phyloP scores from a whole-genome alignment of 495 filamentous ascomycete species.

The Penicillium ochrochloron region DNA sequence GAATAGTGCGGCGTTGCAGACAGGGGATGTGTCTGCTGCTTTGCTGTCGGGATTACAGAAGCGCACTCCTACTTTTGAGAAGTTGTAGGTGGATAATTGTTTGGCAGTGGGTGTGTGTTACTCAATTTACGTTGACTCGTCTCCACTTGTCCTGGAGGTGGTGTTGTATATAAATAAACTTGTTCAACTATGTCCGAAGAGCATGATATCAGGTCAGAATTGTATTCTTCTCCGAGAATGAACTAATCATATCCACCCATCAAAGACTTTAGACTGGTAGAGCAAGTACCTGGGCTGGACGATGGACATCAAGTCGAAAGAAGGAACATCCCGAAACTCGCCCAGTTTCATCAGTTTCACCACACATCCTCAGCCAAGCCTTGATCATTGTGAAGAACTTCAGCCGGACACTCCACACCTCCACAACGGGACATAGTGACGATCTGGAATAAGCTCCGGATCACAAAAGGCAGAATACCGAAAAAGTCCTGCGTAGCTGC shows the following conservation, averaged over 20 bases:
- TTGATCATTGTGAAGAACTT: neutral
- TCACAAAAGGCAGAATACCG: conserved; percentile 5
- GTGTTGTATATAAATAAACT: neutral
- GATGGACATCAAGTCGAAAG: neutral
- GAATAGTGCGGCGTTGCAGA: conserved; percentile 85
- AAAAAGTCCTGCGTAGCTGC: conserved; percentile 7
- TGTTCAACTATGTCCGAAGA: neutral
- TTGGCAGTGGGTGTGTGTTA: neutral
- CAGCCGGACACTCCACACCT: neutral
- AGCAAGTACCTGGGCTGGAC: neutral
- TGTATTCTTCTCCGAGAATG: neutral
- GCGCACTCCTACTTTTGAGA: conserved; percentile 82
- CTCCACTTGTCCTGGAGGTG: neutral
- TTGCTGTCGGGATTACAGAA: conserved; percentile 77
- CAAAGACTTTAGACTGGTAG: neutral
- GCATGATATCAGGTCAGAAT: neutral
- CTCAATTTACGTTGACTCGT: neutral
- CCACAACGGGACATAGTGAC: neutral
- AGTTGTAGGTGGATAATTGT: conserved; percentile 59
- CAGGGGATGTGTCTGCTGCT: conserved; percentile 74
- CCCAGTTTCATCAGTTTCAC: conserved; percentile 13
- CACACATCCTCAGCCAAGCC: neutral
- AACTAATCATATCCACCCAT: neutral
- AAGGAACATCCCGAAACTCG: neutral
- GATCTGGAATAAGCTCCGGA: conserved; percentile 14